Percentiles rank a stretch among this genome's conserved stretches.
phyloP scores from a whole-genome alignment of 106 monocot genomes.

The Dioscorea zingiberensis region DNA sequence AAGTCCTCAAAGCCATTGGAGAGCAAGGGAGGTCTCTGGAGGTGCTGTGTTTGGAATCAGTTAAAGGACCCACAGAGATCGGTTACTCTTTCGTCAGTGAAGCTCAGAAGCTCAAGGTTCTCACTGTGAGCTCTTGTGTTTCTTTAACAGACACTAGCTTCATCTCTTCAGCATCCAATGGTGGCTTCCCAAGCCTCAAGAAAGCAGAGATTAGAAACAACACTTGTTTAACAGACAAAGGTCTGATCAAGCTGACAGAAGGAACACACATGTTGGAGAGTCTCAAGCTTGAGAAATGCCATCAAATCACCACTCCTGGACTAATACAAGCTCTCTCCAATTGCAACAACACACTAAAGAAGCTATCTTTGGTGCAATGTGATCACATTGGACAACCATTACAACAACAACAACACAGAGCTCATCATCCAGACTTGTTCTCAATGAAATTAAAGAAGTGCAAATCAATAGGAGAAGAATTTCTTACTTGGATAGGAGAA shows the following conservation, averaged over 20 bases:
- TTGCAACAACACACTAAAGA: not conserved
- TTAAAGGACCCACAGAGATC: not conserved
- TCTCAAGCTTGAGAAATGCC: not conserved
- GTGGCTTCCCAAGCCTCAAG: conserved; percentile 1
- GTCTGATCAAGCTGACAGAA: not conserved
- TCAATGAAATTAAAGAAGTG: conserved; percentile 4
- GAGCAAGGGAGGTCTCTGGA: not conserved
- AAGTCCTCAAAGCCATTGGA: not conserved
- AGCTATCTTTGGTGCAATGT: not conserved
- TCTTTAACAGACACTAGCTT: conserved; percentile 3
- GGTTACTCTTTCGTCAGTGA: not conserved
- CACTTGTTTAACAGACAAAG: not conserved
- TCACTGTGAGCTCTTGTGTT: not conserved
- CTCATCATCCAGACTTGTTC: not conserved
- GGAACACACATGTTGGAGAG: not conserved
- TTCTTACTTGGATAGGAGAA: not conserved
- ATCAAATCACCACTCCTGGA: not conserved
- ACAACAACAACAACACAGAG: not conserved
- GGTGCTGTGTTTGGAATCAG: not conserved
- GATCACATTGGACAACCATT: not conserved
- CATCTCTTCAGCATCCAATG: not conserved
- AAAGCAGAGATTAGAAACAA: not conserved
- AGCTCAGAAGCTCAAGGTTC: not conserved
- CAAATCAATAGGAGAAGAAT: not conserved
- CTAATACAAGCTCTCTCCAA: not conserved